Percentiles rank a stretch among this genome's conserved stretches.
phyloP scores from a whole-genome alignment of 768 basidiomycete species.

The Fistulinella prunicolor region DNA sequence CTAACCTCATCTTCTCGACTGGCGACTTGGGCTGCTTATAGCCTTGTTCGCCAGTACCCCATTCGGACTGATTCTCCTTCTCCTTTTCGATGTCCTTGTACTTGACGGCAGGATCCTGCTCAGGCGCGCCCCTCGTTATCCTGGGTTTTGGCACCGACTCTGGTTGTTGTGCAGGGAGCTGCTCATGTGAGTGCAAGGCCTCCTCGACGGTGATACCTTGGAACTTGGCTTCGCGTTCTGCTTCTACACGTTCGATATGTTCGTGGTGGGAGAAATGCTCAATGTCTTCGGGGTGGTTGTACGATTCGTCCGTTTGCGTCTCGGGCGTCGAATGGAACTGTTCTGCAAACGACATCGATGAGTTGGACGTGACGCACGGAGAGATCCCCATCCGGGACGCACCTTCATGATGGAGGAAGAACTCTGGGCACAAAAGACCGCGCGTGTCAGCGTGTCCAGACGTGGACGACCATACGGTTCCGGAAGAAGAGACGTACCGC shows the following conservation, averaged over 20 bases:
- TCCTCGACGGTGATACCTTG: constrained; percentile 81
- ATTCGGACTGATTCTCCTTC: constrained; percentile 55
- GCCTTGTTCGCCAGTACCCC: constrained; percentile 69
- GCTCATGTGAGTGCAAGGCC: constrained; percentile 53
- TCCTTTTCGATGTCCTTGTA: constrained; percentile 56
- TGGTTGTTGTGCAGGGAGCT: constrained; percentile 22
- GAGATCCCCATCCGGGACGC: constrained; percentile 10
- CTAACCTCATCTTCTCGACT: constrained; percentile 71
- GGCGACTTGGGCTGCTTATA: constrained; percentile 72
- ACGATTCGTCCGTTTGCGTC: constrained; percentile 94
- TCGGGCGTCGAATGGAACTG: constrained; percentile 94
- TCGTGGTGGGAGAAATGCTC: constrained; percentile 94
- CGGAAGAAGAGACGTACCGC: constrained; percentile 50
- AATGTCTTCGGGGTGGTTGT: constrained; percentile 88
- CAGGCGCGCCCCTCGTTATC: constrained; percentile 55
- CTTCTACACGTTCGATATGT: constrained; percentile 78
- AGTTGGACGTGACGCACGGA: no score
- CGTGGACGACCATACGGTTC: background rate
- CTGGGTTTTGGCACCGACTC: constrained; percentile 41
- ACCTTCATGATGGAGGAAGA: constrained; percentile 98
- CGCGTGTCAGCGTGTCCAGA: constrained; percentile 2
- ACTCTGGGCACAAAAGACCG: constrained; percentile 48
- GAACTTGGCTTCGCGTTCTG: constrained; percentile 76
- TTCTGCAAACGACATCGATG: constrained; percentile 43
- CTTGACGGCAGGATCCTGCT: constrained; percentile 62